Evolutionary conservation across 345 rosid genomes (phyloP).

Genomic region (Citrus trifoliata): DNA sequence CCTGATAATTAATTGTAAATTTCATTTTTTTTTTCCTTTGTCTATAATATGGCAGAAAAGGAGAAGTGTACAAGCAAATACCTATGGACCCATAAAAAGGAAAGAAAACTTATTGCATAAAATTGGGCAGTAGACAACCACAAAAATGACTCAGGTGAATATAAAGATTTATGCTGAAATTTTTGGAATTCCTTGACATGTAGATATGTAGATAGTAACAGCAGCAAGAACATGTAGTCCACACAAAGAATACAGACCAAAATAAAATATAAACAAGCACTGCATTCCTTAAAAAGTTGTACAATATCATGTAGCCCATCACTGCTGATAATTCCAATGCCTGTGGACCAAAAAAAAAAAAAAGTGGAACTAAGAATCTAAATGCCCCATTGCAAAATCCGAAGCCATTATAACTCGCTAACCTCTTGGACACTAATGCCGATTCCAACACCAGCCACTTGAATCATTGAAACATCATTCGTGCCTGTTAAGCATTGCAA

Average conservation of each 20-base stretch:
- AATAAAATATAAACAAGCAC: constrained; percentile 77
- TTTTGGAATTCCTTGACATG: not conserved
- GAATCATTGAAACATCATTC: constrained; percentile 98
- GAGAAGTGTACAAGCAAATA: not conserved
- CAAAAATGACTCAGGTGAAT: not conserved
- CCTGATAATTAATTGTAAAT: not conserved
- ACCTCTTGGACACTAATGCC: constrained; percentile 98
- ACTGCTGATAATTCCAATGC: constrained; percentile 96
- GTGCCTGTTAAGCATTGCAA: constrained; percentile 57
- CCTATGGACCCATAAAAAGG: not conserved
- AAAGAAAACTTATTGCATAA: not conserved
- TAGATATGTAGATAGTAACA: not conserved
- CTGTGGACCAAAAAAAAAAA: constrained; percentile 96
- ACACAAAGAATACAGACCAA: constrained; percentile 58
- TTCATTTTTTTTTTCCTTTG: not conserved
- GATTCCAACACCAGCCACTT: constrained; percentile 97
- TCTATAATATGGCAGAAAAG: not conserved
- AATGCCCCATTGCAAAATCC: constrained; percentile 97
- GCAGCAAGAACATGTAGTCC: not conserved
- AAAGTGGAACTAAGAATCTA: constrained; percentile 83
- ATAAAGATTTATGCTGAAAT: not conserved
- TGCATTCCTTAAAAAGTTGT: constrained; percentile 98
- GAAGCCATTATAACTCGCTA: constrained; percentile 98
- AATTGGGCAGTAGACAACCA: not conserved
- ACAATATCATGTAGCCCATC: constrained; percentile 93